phyloP scores from a whole-genome alignment of 108 stramenopile genomes.

The Aureococcus anophagefferens region DNA sequence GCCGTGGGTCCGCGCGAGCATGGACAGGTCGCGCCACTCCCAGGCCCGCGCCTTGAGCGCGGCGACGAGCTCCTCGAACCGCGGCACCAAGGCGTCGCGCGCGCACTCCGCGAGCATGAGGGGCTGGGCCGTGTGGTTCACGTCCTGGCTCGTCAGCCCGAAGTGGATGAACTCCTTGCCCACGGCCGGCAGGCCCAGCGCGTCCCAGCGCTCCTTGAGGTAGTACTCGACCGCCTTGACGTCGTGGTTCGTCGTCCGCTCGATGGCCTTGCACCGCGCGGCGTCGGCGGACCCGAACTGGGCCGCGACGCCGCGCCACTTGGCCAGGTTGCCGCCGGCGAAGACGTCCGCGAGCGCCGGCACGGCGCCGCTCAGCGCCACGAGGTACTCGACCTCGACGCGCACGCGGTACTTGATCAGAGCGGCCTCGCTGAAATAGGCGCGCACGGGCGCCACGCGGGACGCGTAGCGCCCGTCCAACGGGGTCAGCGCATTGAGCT shows the following conservation, averaged over 20 bases:
- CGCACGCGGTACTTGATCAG: not conserved
- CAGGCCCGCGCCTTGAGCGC: conserved; percentile 3
- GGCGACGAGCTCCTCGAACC: not conserved
- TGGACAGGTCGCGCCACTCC: conserved; percentile 4
- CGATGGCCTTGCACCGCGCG: conserved; percentile 19
- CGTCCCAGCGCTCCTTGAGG: conserved; percentile 19
- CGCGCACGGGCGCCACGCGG: not conserved
- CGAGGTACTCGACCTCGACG: not conserved
- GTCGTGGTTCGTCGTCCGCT: conserved; percentile 23
- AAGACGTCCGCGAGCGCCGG: not conserved
- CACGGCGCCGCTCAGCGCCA: not conserved
- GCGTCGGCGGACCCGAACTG: conserved; percentile 11
- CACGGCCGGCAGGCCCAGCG: not conserved
- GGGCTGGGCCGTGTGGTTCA: conserved; percentile 20
- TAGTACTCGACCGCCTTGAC: conserved; percentile 31
- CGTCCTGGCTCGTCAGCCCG: conserved; percentile 21
- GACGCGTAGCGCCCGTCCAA: not conserved
- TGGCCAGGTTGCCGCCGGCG: not conserved
- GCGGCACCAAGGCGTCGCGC: conserved; percentile 6
- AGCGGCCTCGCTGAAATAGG: not conserved
- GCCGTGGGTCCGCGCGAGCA: conserved; percentile 27
- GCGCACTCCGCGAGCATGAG: not conserved
- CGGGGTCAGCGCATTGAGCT: not conserved
- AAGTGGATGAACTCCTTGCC: conserved; percentile 23
- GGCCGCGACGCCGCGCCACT: not conserved